Evolutionary conservation across 352 stramenopile genomes (phyloP).

Genomic region (Globisporangium nagaii): DNA sequence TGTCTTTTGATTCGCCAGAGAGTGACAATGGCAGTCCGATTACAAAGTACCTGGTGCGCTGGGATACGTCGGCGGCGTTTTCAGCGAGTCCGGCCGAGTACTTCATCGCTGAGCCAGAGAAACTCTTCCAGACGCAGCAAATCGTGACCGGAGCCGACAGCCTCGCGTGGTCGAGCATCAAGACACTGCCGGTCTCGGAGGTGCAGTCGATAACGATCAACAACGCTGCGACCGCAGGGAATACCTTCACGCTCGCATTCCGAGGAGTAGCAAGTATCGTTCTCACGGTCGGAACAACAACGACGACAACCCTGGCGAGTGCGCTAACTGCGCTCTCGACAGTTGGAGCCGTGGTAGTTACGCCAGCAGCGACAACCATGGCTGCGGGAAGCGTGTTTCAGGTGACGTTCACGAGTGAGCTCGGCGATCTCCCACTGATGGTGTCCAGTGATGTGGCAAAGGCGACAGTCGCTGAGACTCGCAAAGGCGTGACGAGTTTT

Average conservation of each 20-base stretch:
- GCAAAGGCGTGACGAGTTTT: conserved; percentile 44
- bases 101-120: conserved; percentile 42
- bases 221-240: conserved; percentile 3
- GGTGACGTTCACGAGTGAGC: conserved; percentile 54
- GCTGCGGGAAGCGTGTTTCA: conserved; percentile 18
- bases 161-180: conserved; percentile 50
- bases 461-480: conserved; percentile 22
- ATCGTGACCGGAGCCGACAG: conserved; percentile 48
- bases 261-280: conserved; percentile 23
- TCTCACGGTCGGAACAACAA: conserved; percentile 34
- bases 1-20: conserved; percentile 63
- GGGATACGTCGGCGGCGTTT: conserved; percentile 58
- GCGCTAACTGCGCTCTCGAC: conserved; percentile 34
- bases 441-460: background rate
- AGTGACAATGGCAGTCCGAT: conserved; percentile 65
- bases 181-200: conserved; percentile 22
- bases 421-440: conserved; percentile 43
- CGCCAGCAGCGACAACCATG: conserved; percentile 19
- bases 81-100: conserved; percentile 37
- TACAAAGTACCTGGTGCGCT: conserved; percentile 56
- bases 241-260: conserved; percentile 52
- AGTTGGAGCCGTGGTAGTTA: conserved; percentile 39
- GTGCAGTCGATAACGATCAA: conserved; percentile 44
- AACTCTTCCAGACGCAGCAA: conserved; percentile 44
- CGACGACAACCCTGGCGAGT: conserved; percentile 19